Conservation (phyloP, 805 yeast species). For the Sugiyamaella boreocaroliniensis region DNA sequence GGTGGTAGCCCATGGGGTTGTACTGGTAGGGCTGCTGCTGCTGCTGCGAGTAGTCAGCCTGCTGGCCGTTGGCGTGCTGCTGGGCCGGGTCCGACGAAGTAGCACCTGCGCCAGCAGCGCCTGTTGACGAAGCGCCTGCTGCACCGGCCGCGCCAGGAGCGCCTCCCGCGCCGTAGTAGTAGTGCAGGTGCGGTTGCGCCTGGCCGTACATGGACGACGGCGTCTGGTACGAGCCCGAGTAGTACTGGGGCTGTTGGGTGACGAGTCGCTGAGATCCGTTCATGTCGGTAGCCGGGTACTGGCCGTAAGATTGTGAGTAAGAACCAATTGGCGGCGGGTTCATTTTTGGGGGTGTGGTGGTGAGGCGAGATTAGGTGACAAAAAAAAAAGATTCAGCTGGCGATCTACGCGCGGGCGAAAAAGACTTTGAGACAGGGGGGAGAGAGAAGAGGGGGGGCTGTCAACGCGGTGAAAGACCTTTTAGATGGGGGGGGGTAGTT, state of each 20-base stretch:
- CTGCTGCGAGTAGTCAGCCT: slow-evolving; percentile 1
- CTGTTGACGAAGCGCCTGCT: background rate
- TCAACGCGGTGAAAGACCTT: too few relatives aligned
- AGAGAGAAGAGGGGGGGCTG: background rate
- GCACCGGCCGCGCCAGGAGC: slow-evolving; percentile 1
- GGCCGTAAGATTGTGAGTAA: slow-evolving; percentile 7
- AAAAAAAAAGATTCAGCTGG: background rate
- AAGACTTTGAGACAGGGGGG: background rate
- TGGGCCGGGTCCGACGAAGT: slow-evolving; percentile 7
- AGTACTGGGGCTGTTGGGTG: slow-evolving; percentile 5
- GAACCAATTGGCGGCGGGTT: slow-evolving; percentile 8
- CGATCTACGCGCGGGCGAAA: background rate
- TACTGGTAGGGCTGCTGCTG: slow-evolving; percentile 15
- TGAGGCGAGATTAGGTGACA: background rate
- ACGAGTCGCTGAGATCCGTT: slow-evolving; percentile 4
- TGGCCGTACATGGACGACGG: slow-evolving; percentile 3
- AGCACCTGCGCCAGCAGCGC: background rate
- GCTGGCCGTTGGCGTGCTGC: slow-evolving; percentile 7
- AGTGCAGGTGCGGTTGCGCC: slow-evolving; percentile 2
- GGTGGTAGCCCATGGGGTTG: slow-evolving; percentile 10
- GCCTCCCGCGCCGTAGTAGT: slow-evolving; percentile 3
- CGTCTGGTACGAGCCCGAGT: slow-evolving; percentile 6
- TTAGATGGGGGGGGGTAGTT: background rate
- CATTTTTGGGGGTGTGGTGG: background rate
- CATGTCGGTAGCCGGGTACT: slow-evolving; percentile 5